Percentiles rank a stretch among this genome's conserved stretches.
Conservation (phyloP, 805 yeast species). For the Teunomyces aglyptinius region DNA sequence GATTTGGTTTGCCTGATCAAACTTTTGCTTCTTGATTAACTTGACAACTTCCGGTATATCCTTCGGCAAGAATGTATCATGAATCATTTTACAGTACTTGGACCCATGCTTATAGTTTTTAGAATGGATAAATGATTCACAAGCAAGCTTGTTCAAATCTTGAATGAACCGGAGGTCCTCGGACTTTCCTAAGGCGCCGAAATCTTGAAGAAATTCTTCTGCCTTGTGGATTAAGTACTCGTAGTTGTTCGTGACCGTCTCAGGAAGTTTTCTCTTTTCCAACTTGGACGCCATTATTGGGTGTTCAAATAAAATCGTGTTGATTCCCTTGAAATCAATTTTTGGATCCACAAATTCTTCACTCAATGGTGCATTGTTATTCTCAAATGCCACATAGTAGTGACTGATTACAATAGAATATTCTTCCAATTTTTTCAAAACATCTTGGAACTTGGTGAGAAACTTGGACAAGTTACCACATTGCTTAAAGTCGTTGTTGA, state of each 20-base stretch:
- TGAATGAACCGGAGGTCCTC: constrained; percentile 19
- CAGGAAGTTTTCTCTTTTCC: constrained; percentile 24
- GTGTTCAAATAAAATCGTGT: constrained; percentile 25
- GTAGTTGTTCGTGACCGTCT: constrained; percentile 39
- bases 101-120: constrained; percentile 21
- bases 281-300: constrained; percentile 26
- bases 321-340: constrained; percentile 21
- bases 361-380: constrained; percentile 17
- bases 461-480: constrained; percentile 60
- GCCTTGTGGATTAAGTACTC: constrained; percentile 42
- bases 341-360: constrained; percentile 13
- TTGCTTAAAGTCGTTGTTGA: constrained; percentile 66
- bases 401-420: constrained; percentile 40
- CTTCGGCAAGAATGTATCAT: constrained; percentile 39
- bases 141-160: constrained; percentile 36
- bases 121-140: constrained; percentile 38
- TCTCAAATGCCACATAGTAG: constrained; percentile 24
- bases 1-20: constrained; percentile 36
- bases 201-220: constrained; percentile 22
- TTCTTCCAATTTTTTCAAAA: constrained; percentile 39
- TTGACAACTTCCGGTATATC: constrained; percentile 33
- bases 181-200: constrained; percentile 9
- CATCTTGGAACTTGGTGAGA: constrained; percentile 44
- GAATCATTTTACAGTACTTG: constrained; percentile 20
- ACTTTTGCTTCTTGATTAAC: constrained; percentile 32